Evolutionary conservation across 768 basidiomycete genomes (phyloP).

Genomic region (Auriculariales sp.): DNA sequence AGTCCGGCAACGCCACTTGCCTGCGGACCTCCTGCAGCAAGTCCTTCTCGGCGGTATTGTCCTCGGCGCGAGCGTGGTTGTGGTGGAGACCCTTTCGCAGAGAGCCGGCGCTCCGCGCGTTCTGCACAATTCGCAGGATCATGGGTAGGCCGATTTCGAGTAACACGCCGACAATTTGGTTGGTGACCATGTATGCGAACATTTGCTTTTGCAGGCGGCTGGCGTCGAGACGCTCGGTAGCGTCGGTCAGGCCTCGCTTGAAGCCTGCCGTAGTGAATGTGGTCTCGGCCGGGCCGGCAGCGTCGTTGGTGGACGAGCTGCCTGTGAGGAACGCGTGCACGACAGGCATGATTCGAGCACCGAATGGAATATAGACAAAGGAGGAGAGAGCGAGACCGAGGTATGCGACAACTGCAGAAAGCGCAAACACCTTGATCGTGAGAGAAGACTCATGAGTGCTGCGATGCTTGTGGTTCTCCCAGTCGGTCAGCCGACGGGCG

Average conservation of each 20-base stretch:
- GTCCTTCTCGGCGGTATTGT: slow-evolving; percentile 47
- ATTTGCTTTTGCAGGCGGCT: slow-evolving; percentile 74
- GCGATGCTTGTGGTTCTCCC: slow-evolving; percentile 86
- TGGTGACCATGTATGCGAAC: slow-evolving; percentile 85
- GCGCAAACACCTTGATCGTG: slow-evolving; percentile 80
- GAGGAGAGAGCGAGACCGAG: slow-evolving; percentile 86
- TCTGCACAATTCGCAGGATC: slow-evolving; percentile 42
- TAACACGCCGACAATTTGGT: slow-evolving; percentile 68
- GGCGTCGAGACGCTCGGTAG: slow-evolving; percentile 10
- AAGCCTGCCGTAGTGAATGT: not conserved
- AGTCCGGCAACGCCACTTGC: slow-evolving; percentile 69
- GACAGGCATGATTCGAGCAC: slow-evolving; percentile 62
- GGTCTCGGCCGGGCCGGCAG: slow-evolving; percentile 16
- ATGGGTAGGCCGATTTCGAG: slow-evolving; percentile 73
- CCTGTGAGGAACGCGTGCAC: slow-evolving; percentile 21
- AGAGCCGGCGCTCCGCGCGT: slow-evolving; percentile 15
- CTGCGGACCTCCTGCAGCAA: slow-evolving; percentile 67
- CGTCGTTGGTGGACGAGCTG: slow-evolving; percentile 12
- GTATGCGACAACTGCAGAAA: slow-evolving; percentile 82
- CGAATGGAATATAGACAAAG: slow-evolving; percentile 91
- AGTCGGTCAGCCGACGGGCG: slow-evolving; percentile 57
- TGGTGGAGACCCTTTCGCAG: not conserved
- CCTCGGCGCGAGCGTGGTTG: slow-evolving; percentile 4
- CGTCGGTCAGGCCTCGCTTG: slow-evolving; percentile 1
- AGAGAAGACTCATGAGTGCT: slow-evolving; percentile 64